Conservation (phyloP, 2,329 filamentous ascomycete genomes). For the Tolypocladium album region DNA sequence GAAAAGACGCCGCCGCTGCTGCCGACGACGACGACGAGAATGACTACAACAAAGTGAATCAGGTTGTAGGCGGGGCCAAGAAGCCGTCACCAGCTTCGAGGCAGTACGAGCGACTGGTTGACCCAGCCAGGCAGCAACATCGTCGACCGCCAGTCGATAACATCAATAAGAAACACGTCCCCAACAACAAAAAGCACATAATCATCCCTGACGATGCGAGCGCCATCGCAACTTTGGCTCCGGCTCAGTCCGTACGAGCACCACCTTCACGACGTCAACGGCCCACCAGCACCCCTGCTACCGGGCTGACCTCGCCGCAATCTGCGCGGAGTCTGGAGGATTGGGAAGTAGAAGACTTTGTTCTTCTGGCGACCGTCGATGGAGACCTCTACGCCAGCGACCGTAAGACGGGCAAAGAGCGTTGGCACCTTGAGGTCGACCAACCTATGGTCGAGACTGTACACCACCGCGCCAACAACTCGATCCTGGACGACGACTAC, state of each 20-base stretch:
- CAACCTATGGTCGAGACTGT: constrained; percentile 85
- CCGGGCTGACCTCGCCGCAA: constrained; percentile 70
- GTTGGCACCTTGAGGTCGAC: constrained; percentile 78
- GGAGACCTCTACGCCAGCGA: constrained; percentile 89
- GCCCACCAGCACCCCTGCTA: constrained; percentile 45
- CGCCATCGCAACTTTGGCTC: constrained; percentile 97
- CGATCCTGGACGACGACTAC: constrained; percentile 47
- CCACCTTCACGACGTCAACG: constrained; percentile 52
- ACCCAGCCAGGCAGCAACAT: background rate
- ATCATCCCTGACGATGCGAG: constrained; percentile 60
- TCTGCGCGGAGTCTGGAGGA: constrained; percentile 95
- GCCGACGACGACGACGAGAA: background rate
- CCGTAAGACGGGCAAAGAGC: constrained; percentile 70
- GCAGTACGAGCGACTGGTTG: constrained; percentile 6
- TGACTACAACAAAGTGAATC: background rate
- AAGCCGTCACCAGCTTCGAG: background rate
- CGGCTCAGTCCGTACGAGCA: constrained; percentile 92
- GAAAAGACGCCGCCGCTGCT: constrained; percentile 10
- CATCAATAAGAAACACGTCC: constrained; percentile 3
- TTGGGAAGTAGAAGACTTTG: constrained; percentile 99
- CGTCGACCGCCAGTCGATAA: constrained; percentile 7
- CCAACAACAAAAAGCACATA: constrained; percentile 17
- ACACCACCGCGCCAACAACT: constrained; percentile 63
- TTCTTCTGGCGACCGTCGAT: constrained; percentile 99
- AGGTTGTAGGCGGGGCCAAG: background rate